Base-by-base conservation (phyloP, 2,329 filamentous ascomycete species). In the Magnaporthiopsis poae region DNA sequence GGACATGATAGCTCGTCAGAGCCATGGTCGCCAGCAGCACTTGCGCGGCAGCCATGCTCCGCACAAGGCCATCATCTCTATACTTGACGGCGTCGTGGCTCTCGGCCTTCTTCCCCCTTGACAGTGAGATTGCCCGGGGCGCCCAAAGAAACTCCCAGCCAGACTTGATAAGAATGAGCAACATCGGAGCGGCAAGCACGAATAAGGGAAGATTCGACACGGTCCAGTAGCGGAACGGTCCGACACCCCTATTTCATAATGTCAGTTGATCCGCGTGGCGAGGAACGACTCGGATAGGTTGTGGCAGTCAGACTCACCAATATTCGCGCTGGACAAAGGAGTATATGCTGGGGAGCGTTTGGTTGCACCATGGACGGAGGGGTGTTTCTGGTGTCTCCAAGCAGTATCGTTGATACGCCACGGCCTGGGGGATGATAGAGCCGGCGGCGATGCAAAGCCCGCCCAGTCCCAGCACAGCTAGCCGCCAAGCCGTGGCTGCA, bases 151-250 rank as follows among this genome's bases (percentile, higher is more conserved):
- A 67, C 29, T 78, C 81, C 70, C 73, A 73, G 9, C 86, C 84
- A 25, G 92, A 96, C 61, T 76, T 78, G 46, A 86, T 74, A 69
- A 96, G 77, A 11, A 96, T 75, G 52, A 79, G 79, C 64, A 96
- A 80, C 81, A 94, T 89, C 0, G 95, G 95, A 0, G 85, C 77
- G 1, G 93, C 93, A 13, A 99, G 83, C 29, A 93, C 72, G 77
- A 99, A 99, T 1, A 99, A 83, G 0, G 95, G 95, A 12, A 95
- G 74, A 73, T 99, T 97, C 7, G 89, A 86, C 0, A 89, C 69
- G 0, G 88, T 96, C 95, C 95, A 99, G 79, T 99, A 99, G 68
- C 85, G 85, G 65, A 98, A 83, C 71, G 96, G 89, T 0, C 95
- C 95, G 65, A 90, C 87, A 72, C 94, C 88, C 95, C 93, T 96